phyloP scores from a whole-genome alignment of 441 rosid species.

The Erodium moschatum region DNA sequence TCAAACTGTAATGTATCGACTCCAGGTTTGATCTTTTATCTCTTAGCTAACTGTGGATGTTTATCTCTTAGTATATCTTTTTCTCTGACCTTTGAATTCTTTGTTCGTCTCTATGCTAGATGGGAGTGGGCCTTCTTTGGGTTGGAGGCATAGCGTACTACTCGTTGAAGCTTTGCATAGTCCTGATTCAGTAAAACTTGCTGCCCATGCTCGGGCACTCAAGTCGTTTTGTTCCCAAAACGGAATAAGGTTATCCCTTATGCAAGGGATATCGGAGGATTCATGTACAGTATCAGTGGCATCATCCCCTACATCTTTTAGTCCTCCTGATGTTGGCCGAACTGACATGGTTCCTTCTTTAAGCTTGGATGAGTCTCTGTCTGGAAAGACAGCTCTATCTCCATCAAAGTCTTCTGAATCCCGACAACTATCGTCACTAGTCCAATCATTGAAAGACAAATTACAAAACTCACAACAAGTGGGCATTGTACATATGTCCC shows the following conservation, averaged over 20 bases:
- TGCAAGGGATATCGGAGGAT: conserved; percentile 52
- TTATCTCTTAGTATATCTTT: conserved; percentile 14
- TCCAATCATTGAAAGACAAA: conserved; percentile 72
- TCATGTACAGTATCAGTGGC: conserved; percentile 46
- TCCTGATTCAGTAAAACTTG: conserved; percentile 69
- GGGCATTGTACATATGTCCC: conserved; percentile 79
- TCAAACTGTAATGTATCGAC: conserved; percentile 36
- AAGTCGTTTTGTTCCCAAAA: conserved; percentile 71
- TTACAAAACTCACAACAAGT: conserved; percentile 86
- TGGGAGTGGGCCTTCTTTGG: conserved; percentile 59
- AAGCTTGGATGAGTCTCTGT: conserved; percentile 66
- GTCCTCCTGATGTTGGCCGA: conserved; percentile 67
- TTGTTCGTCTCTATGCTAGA: conserved; percentile 29
- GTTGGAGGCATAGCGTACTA: conserved; percentile 87
- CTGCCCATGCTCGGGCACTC: conserved; percentile 79
- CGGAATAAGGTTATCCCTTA: conserved; percentile 56
- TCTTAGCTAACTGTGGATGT: not conserved
- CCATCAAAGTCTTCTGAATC: conserved; percentile 63
- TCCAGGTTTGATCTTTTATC: conserved; percentile 42
- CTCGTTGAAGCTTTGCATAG: conserved; percentile 89
- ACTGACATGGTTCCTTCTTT: conserved; percentile 84
- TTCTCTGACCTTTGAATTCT: conserved; percentile 20
- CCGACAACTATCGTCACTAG: conserved; percentile 59
- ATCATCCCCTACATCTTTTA: conserved; percentile 68
- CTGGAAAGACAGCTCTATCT: conserved; percentile 46